Evolutionary conservation across 2,329 filamentous ascomycete genomes (phyloP), one percentile per base, ranked within the genome.

Genomic region (Colletotrichum graminicola): DNA sequence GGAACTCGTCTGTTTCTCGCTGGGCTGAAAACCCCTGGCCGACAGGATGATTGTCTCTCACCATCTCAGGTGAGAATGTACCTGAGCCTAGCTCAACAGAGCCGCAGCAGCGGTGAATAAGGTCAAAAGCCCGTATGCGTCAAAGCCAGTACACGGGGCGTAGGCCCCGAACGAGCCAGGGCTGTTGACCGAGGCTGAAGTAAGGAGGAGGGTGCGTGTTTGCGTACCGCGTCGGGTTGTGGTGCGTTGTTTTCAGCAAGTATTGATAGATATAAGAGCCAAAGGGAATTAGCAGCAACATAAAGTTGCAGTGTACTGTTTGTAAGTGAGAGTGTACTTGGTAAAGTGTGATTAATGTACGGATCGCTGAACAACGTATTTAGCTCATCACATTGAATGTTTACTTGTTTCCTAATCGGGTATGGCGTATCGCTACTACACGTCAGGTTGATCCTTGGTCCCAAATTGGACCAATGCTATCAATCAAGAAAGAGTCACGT

Each of bases 391-490:
- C 32, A 56, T 12, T 36, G 12, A 8, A 21, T 69, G 54, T 65
- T 69, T 69, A 69, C 66, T 54, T 65, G 34, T 18, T 65, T n/a
- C 54, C 54, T 23, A 59, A 65, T 60, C 43, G 18, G 66, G 66
- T 47, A 68, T 59, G n/a, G 61, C 41, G 21, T 45, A 10, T 23
- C 18, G 16, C 12, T 26, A 36, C 14, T 34, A 39, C 12, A 39
- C 36, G 11, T 12, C 29, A 29, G 29, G 36, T 5, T 26, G 10
- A 16, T 36, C 23, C 18, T 5, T 36, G 12, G 23, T 26, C 36
- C 36, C n/a, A n/a, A 32, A 63, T 56, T 39, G 49, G 36, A 11
- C 43, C 3, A 5, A 26, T 26, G 10, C 36, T 26, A 23, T n/a
- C 55, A 57, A 26, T 57, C 55, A 41, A 26, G 8, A 26, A 1